Conservation (phyloP, 768 basidiomycete genomes). For the Russula sp. region DNA sequence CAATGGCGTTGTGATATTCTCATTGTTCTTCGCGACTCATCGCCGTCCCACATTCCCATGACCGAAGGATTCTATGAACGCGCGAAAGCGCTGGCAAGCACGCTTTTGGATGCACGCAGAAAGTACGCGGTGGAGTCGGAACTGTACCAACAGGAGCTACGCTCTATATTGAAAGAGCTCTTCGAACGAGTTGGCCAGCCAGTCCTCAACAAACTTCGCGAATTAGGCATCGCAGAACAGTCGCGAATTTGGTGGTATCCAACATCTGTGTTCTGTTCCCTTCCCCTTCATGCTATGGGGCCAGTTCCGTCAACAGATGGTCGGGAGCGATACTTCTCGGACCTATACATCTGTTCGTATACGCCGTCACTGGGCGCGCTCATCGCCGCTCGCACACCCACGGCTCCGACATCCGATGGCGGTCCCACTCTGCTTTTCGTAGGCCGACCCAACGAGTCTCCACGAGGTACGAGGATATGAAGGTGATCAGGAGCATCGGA, state of each 20-base stretch:
- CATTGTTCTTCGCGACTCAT: not conserved
- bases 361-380: slow-evolving; percentile 15
- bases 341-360: slow-evolving; percentile 25
- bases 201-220: slow-evolving; percentile 8
- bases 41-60: slow-evolving; percentile 2
- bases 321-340: slow-evolving; percentile 3
- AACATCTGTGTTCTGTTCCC: slow-evolving; percentile 6
- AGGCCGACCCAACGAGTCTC: not conserved
- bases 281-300: slow-evolving; percentile 27
- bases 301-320: not conserved
- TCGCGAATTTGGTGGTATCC: slow-evolving; percentile 23
- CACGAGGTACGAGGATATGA: not conserved
- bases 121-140: not conserved
- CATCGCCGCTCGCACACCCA: not conserved
- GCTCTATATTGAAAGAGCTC: slow-evolving; percentile 4
- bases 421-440: slow-evolving; percentile 6
- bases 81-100: not conserved
- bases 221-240: slow-evolving; percentile 4
- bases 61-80: slow-evolving; percentile 1
- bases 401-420: not conserved
- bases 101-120: not conserved
- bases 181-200: slow-evolving; percentile 14
- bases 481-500: not conserved
- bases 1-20: slow-evolving; percentile 2
- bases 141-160: not conserved